These are phyloP conservation scores for Chaetothyriales sp. DNA, from an alignment of 2,329 filamentous ascomycete species.

Conservation along the genomic window DNA sequence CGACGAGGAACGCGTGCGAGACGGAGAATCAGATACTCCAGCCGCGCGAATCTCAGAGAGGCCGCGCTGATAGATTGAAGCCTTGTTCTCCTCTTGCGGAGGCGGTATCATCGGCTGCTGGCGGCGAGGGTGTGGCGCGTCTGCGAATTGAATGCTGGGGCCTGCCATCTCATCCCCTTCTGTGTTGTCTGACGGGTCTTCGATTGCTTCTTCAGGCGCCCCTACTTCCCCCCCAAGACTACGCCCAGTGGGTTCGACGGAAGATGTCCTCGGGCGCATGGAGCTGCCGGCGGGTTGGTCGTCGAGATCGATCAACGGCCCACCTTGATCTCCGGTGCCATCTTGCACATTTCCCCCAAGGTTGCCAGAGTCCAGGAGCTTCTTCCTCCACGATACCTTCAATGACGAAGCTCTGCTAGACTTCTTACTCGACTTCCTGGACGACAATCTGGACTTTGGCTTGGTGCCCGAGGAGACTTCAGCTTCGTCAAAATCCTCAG, in stretches of 20 bases:
- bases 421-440: conserved; percentile 18
- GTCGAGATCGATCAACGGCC: not conserved
- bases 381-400: not conserved
- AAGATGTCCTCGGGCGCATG: too few relatives aligned
- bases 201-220: not conserved
- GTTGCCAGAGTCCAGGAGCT: not conserved
- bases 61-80: conserved; percentile 29
- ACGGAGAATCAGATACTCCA: not conserved
- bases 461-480: conserved; percentile 1
- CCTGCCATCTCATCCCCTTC: conserved; percentile 46
- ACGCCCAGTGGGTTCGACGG: too few relatives aligned
- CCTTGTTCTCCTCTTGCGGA: not conserved
- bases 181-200: conserved; percentile 16
- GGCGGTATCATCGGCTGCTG: conserved; percentile 12
- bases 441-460: conserved; percentile 6
- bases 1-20: not conserved
- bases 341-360: conserved; percentile 1
- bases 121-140: conserved; percentile 28
- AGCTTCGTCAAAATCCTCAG: conserved; percentile 2
- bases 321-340: not conserved
- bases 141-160: conserved; percentile 63
- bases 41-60: not conserved
- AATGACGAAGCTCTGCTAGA: conserved; percentile 13
- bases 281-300: not conserved
- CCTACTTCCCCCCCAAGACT: not conserved